Evolutionary conservation across 176 grass and related monocot species (phyloP).

Genomic region (Elaeis guineensis): DNA sequence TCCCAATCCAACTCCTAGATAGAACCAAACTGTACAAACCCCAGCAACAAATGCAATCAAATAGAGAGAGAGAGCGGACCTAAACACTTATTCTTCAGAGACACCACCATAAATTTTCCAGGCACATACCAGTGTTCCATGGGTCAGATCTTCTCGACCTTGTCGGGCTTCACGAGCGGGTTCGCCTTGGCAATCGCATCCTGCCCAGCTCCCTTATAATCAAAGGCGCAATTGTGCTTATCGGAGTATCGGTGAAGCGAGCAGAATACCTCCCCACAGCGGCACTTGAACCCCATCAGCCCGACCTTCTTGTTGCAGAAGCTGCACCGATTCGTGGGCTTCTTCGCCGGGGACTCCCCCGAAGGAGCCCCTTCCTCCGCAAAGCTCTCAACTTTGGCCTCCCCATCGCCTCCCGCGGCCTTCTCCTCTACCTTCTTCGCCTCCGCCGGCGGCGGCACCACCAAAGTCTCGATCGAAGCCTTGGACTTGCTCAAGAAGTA

Average conservation of each 20-base stretch:
- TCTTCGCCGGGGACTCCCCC: neutral
- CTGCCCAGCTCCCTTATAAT: slow-evolving; percentile 46
- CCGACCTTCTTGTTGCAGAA: slow-evolving; percentile 43
- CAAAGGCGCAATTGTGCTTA: slow-evolving; percentile 45
- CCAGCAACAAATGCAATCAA: neutral
- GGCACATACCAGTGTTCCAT: no score
- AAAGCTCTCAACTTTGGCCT: neutral
- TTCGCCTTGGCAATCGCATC: slow-evolving; percentile 52
- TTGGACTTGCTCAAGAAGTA: slow-evolving; percentile 24
- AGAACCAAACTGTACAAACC: slow-evolving; percentile 4
- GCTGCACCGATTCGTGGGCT: slow-evolving; percentile 10
- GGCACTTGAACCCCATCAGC: slow-evolving; percentile 59
- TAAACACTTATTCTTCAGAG: neutral
- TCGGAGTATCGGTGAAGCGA: slow-evolving; percentile 54
- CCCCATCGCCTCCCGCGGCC: neutral
- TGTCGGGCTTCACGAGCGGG: slow-evolving; percentile 49
- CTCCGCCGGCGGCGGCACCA: neutral
- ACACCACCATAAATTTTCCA: no score
- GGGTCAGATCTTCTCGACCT: slow-evolving; percentile 53
- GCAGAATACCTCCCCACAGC: slow-evolving; percentile 65
- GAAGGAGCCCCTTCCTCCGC: slow-evolving; percentile 3
- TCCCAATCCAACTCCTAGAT: neutral
- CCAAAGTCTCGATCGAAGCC: slow-evolving; percentile 20
- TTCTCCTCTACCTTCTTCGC: slow-evolving; percentile 9
- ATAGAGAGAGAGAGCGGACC: neutral